Conservation (phyloP, 2,329 filamentous ascomycete genomes). For the Byssothecium circinans region DNA sequence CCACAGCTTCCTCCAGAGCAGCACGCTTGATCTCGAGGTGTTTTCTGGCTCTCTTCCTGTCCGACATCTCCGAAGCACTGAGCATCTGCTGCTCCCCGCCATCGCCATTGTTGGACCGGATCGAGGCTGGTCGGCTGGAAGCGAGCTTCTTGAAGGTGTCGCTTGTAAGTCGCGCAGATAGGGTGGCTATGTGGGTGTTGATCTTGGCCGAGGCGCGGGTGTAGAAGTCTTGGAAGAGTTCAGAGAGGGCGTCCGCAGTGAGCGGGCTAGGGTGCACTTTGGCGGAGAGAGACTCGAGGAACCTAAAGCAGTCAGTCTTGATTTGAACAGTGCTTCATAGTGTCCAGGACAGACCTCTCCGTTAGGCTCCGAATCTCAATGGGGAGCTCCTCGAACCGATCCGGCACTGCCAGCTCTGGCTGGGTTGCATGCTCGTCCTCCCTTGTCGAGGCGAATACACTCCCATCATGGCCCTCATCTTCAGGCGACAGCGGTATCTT, state of each 20-base stretch:
- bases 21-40: constrained; percentile 75
- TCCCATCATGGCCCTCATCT: constrained; percentile 30
- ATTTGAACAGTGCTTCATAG: too few relatives aligned
- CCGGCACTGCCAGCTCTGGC: constrained; percentile 49
- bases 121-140: constrained; percentile 42
- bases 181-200: constrained; percentile 78
- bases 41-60: constrained; percentile 76
- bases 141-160: constrained; percentile 56
- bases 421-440: constrained; percentile 34
- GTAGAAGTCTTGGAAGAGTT: constrained; percentile 96
- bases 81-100: constrained; percentile 78
- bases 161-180: constrained; percentile 74
- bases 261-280: constrained; percentile 85
- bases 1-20: constrained; percentile 86
- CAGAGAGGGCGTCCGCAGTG: constrained; percentile 76
- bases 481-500: constrained; percentile 40
- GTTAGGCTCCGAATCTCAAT: constrained; percentile 90
- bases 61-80: constrained; percentile 79
- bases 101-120: constrained; percentile 39
- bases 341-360: constrained; percentile 66
- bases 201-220: constrained; percentile 77
- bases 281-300: constrained; percentile 84
- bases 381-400: constrained; percentile 84
- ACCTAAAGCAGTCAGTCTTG: constrained; percentile 58
- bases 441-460: constrained; percentile 47